Evolutionary conservation across 2,329 filamentous ascomycete species (phyloP).

Genomic region (Cercospora sp.): DNA sequence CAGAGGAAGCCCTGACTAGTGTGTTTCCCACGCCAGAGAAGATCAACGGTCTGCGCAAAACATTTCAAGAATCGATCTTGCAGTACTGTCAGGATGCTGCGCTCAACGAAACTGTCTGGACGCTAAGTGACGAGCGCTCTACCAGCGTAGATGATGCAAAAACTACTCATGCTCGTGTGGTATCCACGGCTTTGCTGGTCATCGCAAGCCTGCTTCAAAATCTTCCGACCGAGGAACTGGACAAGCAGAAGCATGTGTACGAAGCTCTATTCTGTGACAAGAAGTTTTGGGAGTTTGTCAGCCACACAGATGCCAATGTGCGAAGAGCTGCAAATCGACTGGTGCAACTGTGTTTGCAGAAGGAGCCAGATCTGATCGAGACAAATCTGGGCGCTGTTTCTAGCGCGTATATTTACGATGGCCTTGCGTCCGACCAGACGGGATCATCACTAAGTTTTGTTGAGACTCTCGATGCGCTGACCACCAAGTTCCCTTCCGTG

Average conservation of each 20-base stretch:
- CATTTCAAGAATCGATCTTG: slow-evolving; percentile 77
- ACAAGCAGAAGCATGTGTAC: slow-evolving; percentile 63
- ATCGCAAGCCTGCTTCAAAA: slow-evolving; percentile 55
- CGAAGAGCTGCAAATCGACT: slow-evolving; percentile 60
- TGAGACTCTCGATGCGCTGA: slow-evolving; percentile 66
- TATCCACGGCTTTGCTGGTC: slow-evolving; percentile 59
- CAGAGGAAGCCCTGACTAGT: slow-evolving; percentile 70
- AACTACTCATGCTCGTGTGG: slow-evolving; percentile 79
- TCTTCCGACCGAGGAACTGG: slow-evolving; percentile 53
- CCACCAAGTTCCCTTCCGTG: slow-evolving; percentile 62
- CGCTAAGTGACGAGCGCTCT: slow-evolving; percentile 84
- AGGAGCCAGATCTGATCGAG: slow-evolving; percentile 45
- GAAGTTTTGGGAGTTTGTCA: slow-evolving; percentile 60
- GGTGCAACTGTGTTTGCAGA: slow-evolving; percentile 52
- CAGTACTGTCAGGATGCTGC: slow-evolving; percentile 79
- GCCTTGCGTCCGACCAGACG: slow-evolving; percentile 68
- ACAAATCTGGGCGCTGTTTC: slow-evolving; percentile 57
- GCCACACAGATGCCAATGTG: slow-evolving; percentile 58
- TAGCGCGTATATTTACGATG: slow-evolving; percentile 70
- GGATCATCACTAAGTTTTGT: slow-evolving; percentile 74
- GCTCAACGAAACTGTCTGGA: slow-evolving; percentile 72
- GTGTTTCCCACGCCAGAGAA: slow-evolving; percentile 83
- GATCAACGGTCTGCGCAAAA: slow-evolving; percentile 70
- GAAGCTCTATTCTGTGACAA: slow-evolving; percentile 65
- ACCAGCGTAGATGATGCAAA: slow-evolving; percentile 82